phyloP scores from a whole-genome alignment of 2,329 filamentous ascomycete species.

The Epichloe festucae region DNA sequence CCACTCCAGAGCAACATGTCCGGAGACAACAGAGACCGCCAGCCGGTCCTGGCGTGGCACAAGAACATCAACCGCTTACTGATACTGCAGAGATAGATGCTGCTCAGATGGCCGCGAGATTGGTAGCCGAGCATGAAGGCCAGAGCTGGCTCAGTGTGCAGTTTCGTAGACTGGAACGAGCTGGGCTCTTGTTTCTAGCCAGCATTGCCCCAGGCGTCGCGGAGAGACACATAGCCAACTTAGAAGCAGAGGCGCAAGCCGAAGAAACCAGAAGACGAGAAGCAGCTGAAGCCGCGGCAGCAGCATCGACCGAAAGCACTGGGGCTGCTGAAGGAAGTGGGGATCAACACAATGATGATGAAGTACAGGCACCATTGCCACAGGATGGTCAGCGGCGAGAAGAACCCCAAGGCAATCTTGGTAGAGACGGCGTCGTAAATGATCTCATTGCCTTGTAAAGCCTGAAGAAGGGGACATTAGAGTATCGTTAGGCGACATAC shows the following conservation, averaged over 20 bases:
- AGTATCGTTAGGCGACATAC: neutral
- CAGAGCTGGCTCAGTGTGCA: conserved; percentile 25
- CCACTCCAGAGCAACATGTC: conserved; percentile 27
- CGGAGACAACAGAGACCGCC: conserved; percentile 9
- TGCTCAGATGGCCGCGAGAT: conserved; percentile 37
- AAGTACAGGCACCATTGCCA: conserved; percentile 3
- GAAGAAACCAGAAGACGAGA: conserved; percentile 30
- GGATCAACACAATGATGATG: neutral
- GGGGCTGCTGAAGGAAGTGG: neutral
- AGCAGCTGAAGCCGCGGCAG: conserved; percentile 18
- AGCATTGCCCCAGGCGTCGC: conserved; percentile 54
- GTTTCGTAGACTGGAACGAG: conserved; percentile 42
- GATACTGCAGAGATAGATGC: conserved; percentile 28
- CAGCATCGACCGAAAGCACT: conserved; percentile 3
- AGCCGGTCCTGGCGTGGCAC: conserved; percentile 12
- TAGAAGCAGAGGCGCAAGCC: conserved; percentile 38
- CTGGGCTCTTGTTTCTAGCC: conserved; percentile 49
- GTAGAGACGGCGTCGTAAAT: neutral
- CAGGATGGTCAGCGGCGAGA: conserved; percentile 1
- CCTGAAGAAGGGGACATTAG: neutral
- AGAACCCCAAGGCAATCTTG: neutral
- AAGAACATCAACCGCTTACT: conserved; percentile 13
- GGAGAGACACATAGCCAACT: conserved; percentile 48
- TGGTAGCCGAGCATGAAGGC: conserved; percentile 29
- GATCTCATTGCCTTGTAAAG: conserved; percentile 5